phyloP scores from a whole-genome alignment of 2,329 filamentous ascomycete genomes.

The Raffaelea arxii region DNA sequence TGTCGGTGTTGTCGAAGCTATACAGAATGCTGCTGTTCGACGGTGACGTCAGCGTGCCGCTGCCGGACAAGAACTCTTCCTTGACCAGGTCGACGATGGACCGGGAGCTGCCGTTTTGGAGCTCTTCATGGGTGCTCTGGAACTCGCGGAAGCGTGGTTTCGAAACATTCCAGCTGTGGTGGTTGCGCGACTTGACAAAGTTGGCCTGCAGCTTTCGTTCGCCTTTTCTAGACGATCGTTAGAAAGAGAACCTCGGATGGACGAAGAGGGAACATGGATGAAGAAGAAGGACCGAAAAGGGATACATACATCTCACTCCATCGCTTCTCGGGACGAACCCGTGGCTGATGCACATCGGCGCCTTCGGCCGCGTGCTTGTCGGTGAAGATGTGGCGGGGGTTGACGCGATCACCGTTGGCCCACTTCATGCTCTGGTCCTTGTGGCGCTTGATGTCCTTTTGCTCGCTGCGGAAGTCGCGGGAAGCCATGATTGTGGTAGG shows the following conservation, averaged over 20 bases:
- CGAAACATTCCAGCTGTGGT: constrained; percentile 17
- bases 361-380: constrained; percentile 12
- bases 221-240: too few relatives aligned
- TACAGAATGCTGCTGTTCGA: constrained; percentile 22
- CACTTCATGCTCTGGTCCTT: constrained; percentile 34
- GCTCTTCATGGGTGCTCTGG: constrained; percentile 23
- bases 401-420: constrained; percentile 25
- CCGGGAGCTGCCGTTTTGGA: constrained; percentile 23
- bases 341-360: constrained; percentile 7
- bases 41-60: background rate
- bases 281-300: too few relatives aligned
- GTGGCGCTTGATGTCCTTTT: constrained; percentile 31
- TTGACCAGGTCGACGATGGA: constrained; percentile 24
- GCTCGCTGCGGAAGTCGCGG: constrained; percentile 33
- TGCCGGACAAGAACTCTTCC: background rate
- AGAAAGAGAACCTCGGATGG: too few relatives aligned
- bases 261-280: too few relatives aligned
- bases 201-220: too few relatives aligned
- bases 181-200: constrained; percentile 26
- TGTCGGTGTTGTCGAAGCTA: constrained; percentile 30
- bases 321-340: constrained; percentile 22
- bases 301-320: too few relatives aligned
- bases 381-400: constrained; percentile 17
- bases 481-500: constrained; percentile 9
- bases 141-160: constrained; percentile 22